A percentile compares a stretch with the other conserved stretches of the same genome.
Evolutionary conservation across 2,329 filamentous ascomycete genomes (phyloP).

Genomic region (Pseudohalonectria lignicola): DNA sequence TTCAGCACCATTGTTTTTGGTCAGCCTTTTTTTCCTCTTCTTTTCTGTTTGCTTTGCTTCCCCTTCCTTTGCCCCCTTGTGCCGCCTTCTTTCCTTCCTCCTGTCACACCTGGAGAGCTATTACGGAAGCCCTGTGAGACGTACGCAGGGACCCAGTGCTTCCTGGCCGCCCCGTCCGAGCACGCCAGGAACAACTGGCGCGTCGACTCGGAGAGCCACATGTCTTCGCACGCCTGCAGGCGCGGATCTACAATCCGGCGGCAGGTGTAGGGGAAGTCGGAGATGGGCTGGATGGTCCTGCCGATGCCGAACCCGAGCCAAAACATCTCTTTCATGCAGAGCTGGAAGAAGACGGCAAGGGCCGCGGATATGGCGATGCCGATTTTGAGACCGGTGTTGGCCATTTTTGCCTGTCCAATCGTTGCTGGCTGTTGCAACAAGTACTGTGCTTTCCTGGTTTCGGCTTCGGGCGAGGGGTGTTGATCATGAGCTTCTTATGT

Average conservation of each 20-base stretch:
- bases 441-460: too few relatives aligned
- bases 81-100: too few relatives aligned
- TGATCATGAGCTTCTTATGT: too few relatives aligned
- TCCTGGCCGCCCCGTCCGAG: conserved; percentile 10
- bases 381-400: not conserved
- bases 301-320: not conserved
- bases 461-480: too few relatives aligned
- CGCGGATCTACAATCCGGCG: conserved; percentile 14
- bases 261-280: conserved; percentile 17
- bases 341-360: not conserved
- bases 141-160: conserved; percentile 17
- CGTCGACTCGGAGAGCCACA: conserved; percentile 19
- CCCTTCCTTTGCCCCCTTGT: too few relatives aligned
- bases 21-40: too few relatives aligned
- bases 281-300: conserved; percentile 12
- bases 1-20: too few relatives aligned
- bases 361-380: not conserved
- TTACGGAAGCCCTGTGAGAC: too few relatives aligned
- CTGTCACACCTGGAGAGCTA: too few relatives aligned
- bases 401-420: too few relatives aligned
- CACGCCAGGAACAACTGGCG: conserved; percentile 19
- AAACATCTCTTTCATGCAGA: not conserved
- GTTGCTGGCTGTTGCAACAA: too few relatives aligned
- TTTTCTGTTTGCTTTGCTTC: too few relatives aligned
- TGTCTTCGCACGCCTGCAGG: conserved; percentile 19